Evolutionary conservation across 768 basidiomycete species (phyloP), one percentile per base, ranked within the genome.

Genomic region (Peribolospora kevripleyi): DNA sequence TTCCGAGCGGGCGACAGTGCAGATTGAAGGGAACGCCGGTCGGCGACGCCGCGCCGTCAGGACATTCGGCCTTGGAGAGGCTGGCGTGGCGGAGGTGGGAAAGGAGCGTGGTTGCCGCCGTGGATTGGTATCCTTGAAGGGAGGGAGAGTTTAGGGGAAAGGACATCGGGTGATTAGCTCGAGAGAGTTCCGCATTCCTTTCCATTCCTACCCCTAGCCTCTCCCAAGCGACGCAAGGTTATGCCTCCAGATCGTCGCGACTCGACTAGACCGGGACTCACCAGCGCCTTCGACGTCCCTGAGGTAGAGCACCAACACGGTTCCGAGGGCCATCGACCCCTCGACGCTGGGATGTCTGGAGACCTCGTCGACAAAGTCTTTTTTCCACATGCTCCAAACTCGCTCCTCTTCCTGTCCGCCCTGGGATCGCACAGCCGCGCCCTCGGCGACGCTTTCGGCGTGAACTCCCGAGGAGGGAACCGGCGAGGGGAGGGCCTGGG

Each of bases 381-480:
- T 77, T 59, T 79, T 76, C 90, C 90, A 95, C 62, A 91, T 75
- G 66, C 86, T 90, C 85, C 85, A 93, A 2, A 81, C 69, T 1
- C 57, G 1, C 63, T 42, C 5, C 40, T 50, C 57, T 4, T 52
- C 56, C 3, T 56, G 49, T 41, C 56, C 25, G 4, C 14, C 5
- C 9, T 42, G 40, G 52, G 39, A 3, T 38, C 46, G 50, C 56
- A 55, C 59, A 14, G 54, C 50, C 42, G 57, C 52, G 48, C 56
- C 46, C 45, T 60, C 48, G 51, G 54, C 38, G 41, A 55, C 52
- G n/a, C 59, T 54, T 0, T 46, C 25, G 36, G 51, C 50, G 36
- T 51, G 25, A 25, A 25, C 25, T 25, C 25, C 25, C 25, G 25
- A 25, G 25, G 25, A 25, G 25, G 25, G 25, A 25, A 25, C 25